Percentiles rank a stretch among this genome's conserved stretches.
phyloP scores from a whole-genome alignment of 148 eudicot genomes.

The Dysphania ambrosioides region DNA sequence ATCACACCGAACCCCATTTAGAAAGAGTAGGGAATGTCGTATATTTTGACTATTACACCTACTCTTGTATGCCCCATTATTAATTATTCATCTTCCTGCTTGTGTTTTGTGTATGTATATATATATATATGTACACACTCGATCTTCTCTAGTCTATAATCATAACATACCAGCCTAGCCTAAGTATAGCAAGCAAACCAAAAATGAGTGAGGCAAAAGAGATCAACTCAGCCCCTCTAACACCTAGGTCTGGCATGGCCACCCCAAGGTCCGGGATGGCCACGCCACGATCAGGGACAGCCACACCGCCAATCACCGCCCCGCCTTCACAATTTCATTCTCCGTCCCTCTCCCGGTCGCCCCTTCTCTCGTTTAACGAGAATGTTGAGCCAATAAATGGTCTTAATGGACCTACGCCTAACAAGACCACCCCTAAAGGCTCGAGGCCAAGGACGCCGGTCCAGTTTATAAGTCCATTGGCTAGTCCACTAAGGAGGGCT shows the following conservation, averaged over 20 bases:
- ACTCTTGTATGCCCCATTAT: constrained; percentile 6
- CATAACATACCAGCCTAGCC: background rate
- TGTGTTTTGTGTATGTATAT: background rate
- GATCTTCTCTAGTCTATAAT: background rate
- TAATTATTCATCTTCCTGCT: background rate
- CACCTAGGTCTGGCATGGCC: constrained; percentile 51
- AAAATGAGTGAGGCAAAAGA: constrained; percentile 38
- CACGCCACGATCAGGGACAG: constrained; percentile 20
- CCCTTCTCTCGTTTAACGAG: constrained; percentile 46
- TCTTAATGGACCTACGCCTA: background rate
- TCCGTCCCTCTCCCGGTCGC: constrained; percentile 82
- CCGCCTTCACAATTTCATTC: constrained; percentile 71
- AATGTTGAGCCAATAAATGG: constrained; percentile 15
- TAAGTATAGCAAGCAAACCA: background rate
- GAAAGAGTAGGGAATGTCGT: background rate
- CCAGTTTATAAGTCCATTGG: constrained; percentile 41
- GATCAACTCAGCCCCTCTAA: constrained; percentile 54
- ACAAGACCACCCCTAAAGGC: constrained; percentile 28
- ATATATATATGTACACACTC: background rate
- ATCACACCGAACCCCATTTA: constrained; percentile 9
- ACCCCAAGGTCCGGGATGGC: constrained; percentile 48
- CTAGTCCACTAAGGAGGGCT: constrained; percentile 34
- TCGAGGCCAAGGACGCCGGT: constrained; percentile 45
- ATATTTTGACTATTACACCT: constrained; percentile 1
- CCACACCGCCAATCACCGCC: constrained; percentile 39